Percentiles rank a stretch among this genome's conserved stretches.
Conservation (phyloP, 345 rosid genomes). For the Ceriops tagal region DNA sequence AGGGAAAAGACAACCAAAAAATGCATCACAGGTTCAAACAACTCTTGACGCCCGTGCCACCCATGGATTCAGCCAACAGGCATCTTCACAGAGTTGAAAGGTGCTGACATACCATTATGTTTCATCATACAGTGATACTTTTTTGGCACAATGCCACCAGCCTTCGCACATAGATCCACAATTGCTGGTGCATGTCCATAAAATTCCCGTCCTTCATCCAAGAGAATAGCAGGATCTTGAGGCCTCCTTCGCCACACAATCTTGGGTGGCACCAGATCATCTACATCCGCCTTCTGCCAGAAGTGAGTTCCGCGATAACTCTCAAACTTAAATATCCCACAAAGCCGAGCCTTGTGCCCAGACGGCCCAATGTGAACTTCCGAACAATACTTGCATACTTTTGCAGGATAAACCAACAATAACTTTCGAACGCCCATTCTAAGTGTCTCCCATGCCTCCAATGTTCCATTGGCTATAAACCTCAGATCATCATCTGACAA, state of each 20-base stretch:
- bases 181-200: constrained; percentile 90
- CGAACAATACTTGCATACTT: constrained; percentile 70
- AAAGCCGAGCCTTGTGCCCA: constrained; percentile 75
- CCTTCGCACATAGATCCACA: constrained; percentile 68
- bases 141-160: constrained; percentile 56
- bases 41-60: background rate
- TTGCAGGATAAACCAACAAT: constrained; percentile 61
- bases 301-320: constrained; percentile 74
- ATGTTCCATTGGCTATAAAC: constrained; percentile 48
- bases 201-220: constrained; percentile 54
- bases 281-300: constrained; percentile 72
- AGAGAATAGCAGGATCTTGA: constrained; percentile 72
- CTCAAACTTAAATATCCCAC: constrained; percentile 80
- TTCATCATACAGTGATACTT: constrained; percentile 72
- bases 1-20: background rate
- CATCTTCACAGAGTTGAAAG: constrained; percentile 3
- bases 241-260: constrained; percentile 73
- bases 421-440: constrained; percentile 59
- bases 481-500: constrained; percentile 39
- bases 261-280: constrained; percentile 74
- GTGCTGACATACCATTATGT: constrained; percentile 50
- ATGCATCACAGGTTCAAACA: background rate
- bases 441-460: constrained; percentile 71
- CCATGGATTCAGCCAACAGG: background rate
- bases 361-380: constrained; percentile 84